Conservation (phyloP, 495 filamentous ascomycete genomes). For the Pseudevernia furfuracea region DNA sequence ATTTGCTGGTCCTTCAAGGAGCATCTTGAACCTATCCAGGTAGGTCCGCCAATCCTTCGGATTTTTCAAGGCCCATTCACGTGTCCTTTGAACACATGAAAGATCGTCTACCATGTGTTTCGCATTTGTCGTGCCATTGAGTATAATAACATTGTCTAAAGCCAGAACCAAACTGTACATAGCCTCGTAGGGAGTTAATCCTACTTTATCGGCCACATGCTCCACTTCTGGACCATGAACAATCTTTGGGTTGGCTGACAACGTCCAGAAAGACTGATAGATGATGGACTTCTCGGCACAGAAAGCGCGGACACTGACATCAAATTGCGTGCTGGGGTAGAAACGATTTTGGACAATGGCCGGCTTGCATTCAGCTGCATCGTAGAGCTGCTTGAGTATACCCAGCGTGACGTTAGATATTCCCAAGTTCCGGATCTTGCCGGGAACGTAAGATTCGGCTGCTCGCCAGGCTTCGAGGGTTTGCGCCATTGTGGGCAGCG, state of each 20-base stretch:
- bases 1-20: neutral
- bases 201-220: conserved; percentile 39
- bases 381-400: conserved; percentile 46
- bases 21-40: conserved; percentile 1
- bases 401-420: conserved; percentile 60
- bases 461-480: conserved; percentile 59
- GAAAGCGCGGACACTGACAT: conserved; percentile 52
- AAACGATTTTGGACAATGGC: conserved; percentile 73
- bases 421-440: conserved; percentile 56
- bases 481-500: conserved; percentile 47
- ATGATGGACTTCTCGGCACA: conserved; percentile 51
- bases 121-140: conserved; percentile 57
- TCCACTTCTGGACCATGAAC: conserved; percentile 44
- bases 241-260: conserved; percentile 62
- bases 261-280: conserved; percentile 72
- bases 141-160: conserved; percentile 46
- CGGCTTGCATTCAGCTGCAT: conserved; percentile 40
- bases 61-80: conserved; percentile 30
- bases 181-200: conserved; percentile 40
- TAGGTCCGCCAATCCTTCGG: conserved; percentile 3
- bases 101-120: conserved; percentile 58
- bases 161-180: conserved; percentile 64
- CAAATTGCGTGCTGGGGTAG: conserved; percentile 51
- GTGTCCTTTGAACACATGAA: conserved; percentile 43
- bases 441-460: conserved; percentile 57